A percentile compares a stretch with the other conserved stretches of the same genome.
phyloP scores from a whole-genome alignment of 805 yeast species.

The Metschnikowia proteae region DNA sequence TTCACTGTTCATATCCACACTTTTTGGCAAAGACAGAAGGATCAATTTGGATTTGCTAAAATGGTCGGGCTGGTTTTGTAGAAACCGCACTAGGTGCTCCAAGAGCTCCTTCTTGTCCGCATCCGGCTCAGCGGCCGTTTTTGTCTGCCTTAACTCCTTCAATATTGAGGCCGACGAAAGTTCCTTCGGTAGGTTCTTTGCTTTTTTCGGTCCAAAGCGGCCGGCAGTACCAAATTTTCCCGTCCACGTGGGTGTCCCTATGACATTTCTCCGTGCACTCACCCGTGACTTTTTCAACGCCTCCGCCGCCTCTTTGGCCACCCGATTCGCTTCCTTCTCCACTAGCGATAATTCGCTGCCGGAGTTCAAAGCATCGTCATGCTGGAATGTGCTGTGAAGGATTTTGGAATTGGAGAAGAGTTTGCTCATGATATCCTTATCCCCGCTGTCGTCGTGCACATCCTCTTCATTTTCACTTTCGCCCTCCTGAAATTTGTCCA shows the following conservation, averaged over 20 bases:
- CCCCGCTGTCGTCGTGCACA: conserved; percentile 37
- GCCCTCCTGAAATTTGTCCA: conserved; percentile 60
- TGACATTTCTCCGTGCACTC: conserved; percentile 39
- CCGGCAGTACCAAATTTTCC: conserved; percentile 90
- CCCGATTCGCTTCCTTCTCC: conserved; percentile 61
- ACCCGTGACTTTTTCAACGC: conserved; percentile 61
- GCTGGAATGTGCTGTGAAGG: conserved; percentile 71
- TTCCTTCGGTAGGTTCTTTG: background rate
- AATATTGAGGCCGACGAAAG: conserved; percentile 50
- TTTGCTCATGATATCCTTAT: conserved; percentile 62
- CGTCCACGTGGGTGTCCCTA: conserved; percentile 95
- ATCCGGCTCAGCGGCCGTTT: conserved; percentile 11
- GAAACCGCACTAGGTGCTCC: conserved; percentile 36
- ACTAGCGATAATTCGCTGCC: conserved; percentile 48
- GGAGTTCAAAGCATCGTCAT: conserved; percentile 68
- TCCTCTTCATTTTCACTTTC: conserved; percentile 33
- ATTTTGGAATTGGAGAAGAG: conserved; percentile 62
- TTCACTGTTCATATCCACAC: conserved; percentile 25
- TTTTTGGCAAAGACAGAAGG: conserved; percentile 30
- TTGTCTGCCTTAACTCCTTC: conserved; percentile 37
- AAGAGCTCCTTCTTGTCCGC: conserved; percentile 20
- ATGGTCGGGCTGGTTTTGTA: conserved; percentile 31
- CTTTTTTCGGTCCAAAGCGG: background rate
- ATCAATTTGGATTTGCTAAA: conserved; percentile 52
- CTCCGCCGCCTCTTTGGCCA: conserved; percentile 50